A percentile compares a stretch with the other conserved stretches of the same genome.
phyloP scores from a whole-genome alignment of 2,329 filamentous ascomycete genomes.

The Penicillium sp. region DNA sequence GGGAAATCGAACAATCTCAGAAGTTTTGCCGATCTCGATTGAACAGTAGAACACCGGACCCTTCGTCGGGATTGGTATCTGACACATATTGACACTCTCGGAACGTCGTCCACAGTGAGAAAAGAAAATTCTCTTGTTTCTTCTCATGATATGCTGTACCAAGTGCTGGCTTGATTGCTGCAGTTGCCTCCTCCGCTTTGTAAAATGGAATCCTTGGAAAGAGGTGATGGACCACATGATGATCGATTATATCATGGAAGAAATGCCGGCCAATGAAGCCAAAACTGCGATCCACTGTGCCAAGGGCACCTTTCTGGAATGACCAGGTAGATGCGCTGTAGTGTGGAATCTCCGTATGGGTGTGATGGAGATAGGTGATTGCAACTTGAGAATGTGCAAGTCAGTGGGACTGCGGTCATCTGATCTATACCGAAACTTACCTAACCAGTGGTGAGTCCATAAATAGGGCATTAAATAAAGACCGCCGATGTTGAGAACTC shows the following conservation, averaged over 20 bases:
- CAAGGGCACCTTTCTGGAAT: conserved; percentile 61
- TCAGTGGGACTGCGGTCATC: too few species aligned
- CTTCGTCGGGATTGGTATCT: too few species aligned
- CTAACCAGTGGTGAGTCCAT: conserved; percentile 71
- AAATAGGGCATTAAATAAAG: conserved; percentile 66
- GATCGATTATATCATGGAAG: conserved; percentile 66
- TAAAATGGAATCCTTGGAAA: conserved; percentile 64
- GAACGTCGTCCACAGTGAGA: background rate
- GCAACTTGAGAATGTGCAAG: conserved; percentile 51
- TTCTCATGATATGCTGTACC: conserved; percentile 29
- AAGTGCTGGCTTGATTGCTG: conserved; percentile 55
- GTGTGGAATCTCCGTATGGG: conserved; percentile 58
- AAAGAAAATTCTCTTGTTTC: background rate
- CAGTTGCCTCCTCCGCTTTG: conserved; percentile 59
- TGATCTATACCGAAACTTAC: conserved; percentile 43
- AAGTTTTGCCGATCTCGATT: too few species aligned
- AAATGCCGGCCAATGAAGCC: conserved; percentile 63
- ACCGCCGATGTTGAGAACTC: conserved; percentile 57
- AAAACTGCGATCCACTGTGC: conserved; percentile 65
- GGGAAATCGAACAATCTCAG: too few species aligned
- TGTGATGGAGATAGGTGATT: conserved; percentile 75
- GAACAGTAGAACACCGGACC: too few species aligned
- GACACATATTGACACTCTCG: conserved; percentile 45
- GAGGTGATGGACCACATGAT: conserved; percentile 63
- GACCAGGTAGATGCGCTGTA: conserved; percentile 61